phyloP scores from a whole-genome alignment of 2,329 filamentous ascomycete species.

The Dactylellina parvicollis region DNA sequence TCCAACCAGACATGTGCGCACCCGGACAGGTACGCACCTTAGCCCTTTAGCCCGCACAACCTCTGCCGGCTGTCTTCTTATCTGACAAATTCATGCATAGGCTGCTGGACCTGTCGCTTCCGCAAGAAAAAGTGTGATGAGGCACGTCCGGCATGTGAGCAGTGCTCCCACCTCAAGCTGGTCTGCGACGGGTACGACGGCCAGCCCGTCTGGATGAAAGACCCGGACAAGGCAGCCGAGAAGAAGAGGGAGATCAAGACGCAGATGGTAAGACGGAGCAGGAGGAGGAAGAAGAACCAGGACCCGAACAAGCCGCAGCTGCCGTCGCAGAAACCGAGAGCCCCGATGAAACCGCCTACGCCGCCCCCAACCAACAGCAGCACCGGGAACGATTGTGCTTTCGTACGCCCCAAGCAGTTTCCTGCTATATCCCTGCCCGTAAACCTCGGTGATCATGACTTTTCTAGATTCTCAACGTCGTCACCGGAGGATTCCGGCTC shows the following conservation, averaged over 20 bases:
- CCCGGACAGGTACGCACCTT: constrained; percentile 39
- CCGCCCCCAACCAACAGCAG: constrained; percentile 59
- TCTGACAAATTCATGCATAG: constrained; percentile 49
- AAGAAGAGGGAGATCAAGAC: constrained; percentile 56
- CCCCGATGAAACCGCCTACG: constrained; percentile 62
- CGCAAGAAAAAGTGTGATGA: constrained; percentile 62
- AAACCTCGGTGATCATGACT: constrained; percentile 28
- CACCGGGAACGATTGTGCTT: constrained; percentile 24
- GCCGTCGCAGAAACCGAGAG: constrained; percentile 61
- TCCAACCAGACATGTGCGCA: constrained; percentile 48
- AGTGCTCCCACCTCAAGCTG: constrained; percentile 59
- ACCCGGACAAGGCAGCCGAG: constrained; percentile 51
- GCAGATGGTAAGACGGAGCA: constrained; percentile 56
- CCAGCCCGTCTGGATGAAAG: constrained; percentile 59
- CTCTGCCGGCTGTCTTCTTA: not conserved
- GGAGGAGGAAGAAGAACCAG: constrained; percentile 54
- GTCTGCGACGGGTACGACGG: constrained; percentile 60
- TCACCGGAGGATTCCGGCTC: constrained; percentile 49
- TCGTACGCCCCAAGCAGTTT: not conserved
- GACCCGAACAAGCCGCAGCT: constrained; percentile 23
- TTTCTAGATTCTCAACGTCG: constrained; percentile 36
- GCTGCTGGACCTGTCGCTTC: constrained; percentile 62
- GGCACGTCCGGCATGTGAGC: constrained; percentile 59
- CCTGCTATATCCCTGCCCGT: constrained; percentile 30
- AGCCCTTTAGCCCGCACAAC: not conserved